phyloP scores from a whole-genome alignment of 1,139 yeast species.

The Nakaseomyces bracarensis region DNA sequence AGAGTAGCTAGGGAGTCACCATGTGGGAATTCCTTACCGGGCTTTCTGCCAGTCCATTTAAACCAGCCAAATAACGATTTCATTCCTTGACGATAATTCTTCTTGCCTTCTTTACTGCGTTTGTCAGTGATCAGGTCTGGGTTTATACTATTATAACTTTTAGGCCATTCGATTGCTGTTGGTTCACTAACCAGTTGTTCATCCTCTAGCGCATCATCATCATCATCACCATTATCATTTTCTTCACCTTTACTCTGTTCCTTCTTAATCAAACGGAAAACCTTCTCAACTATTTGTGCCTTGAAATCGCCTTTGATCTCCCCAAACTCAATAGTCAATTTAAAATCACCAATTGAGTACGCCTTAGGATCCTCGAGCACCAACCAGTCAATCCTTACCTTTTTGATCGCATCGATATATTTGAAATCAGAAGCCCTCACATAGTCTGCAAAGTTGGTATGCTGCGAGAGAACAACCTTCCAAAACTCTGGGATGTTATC shows the following conservation, averaged over 20 bases:
- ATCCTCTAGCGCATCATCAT: slow-evolving; percentile 40
- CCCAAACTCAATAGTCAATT: slow-evolving; percentile 47
- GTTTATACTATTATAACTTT: slow-evolving; percentile 43
- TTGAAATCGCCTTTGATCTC: slow-evolving; percentile 36
- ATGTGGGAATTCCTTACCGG: slow-evolving; percentile 63
- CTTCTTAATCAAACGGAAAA: slow-evolving; percentile 38
- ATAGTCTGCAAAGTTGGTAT: slow-evolving; percentile 67
- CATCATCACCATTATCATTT: slow-evolving; percentile 30
- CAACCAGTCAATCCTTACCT: slow-evolving; percentile 45
- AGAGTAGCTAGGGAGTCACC: slow-evolving; percentile 64
- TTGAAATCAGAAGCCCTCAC: slow-evolving; percentile 59
- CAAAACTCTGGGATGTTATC: slow-evolving; percentile 56
- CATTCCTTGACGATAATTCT: slow-evolving; percentile 58
- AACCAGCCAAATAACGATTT: slow-evolving; percentile 69
- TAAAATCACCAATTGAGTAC: slow-evolving; percentile 36
- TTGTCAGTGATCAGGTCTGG: slow-evolving; percentile 42
- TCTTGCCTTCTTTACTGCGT: slow-evolving; percentile 46
- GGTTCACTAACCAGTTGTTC: slow-evolving; percentile 43
- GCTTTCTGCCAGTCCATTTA: slow-evolving; percentile 64
- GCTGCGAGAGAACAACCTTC: slow-evolving; percentile 69
- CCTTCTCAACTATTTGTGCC: slow-evolving; percentile 47
- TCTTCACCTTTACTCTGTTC: slow-evolving; percentile 15
- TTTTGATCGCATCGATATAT: slow-evolving; percentile 51
- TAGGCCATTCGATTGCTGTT: slow-evolving; percentile 53
- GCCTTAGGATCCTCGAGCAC: not conserved